phyloP scores from a whole-genome alignment of 306 rosid genomes.

The Quillaja saponaria region DNA sequence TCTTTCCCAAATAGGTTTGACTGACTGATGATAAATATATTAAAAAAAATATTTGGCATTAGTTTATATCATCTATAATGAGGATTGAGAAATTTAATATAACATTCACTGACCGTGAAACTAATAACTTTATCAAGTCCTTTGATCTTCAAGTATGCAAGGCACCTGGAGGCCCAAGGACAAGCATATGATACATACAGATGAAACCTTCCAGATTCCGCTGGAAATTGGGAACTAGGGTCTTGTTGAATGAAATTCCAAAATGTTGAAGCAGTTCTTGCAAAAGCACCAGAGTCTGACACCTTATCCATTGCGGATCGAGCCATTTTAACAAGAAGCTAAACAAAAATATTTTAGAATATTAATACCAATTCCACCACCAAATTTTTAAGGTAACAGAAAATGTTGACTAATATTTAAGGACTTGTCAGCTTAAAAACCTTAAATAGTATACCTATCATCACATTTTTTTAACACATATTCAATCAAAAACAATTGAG shows the following conservation, averaged over 20 bases:
- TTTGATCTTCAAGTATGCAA: slow-evolving; percentile 74
- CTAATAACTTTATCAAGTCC: slow-evolving; percentile 79
- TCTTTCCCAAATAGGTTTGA: slow-evolving; percentile 82
- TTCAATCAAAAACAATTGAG: too few species aligned
- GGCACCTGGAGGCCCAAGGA: slow-evolving; percentile 97
- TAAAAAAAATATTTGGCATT: neutral
- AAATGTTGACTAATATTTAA: too few species aligned
- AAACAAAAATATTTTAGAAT: too few species aligned
- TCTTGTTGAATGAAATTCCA: slow-evolving; percentile 61
- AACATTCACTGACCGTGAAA: slow-evolving; percentile 67
- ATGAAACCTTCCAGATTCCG: slow-evolving; percentile 87
- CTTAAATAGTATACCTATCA: too few species aligned
- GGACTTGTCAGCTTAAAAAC: too few species aligned
- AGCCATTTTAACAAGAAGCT: slow-evolving; percentile 61
- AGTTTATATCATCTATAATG: slow-evolving; percentile 4
- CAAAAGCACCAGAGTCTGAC: slow-evolving; percentile 77
- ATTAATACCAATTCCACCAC: too few species aligned
- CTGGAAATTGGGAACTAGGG: slow-evolving; percentile 57
- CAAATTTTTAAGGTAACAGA: too few species aligned
- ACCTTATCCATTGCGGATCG: slow-evolving; percentile 71
- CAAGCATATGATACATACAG: slow-evolving; percentile 86
- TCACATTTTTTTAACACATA: too few species aligned
- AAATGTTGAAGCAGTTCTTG: slow-evolving; percentile 77
- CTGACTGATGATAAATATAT: slow-evolving; percentile 48
- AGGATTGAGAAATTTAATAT: neutral